Base-by-base conservation (phyloP, 106 monocot genomes). In the Xerophyta viscosa region DNA sequence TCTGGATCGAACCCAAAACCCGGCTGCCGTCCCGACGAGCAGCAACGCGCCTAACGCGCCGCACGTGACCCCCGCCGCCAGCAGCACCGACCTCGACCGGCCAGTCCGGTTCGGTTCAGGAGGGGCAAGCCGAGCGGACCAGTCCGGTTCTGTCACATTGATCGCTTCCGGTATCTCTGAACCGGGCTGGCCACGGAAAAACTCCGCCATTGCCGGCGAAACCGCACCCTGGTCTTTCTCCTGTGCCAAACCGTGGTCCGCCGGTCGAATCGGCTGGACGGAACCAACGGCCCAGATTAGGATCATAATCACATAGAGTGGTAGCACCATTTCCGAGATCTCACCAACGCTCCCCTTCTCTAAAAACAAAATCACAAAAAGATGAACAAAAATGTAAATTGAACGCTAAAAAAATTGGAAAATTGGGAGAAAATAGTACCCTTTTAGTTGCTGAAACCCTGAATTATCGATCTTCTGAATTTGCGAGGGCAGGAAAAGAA, bases 141-240 rank as follows among this genome's bases (percentile, higher is more conserved):
- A 42, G 24, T 8, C 22, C 22, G 57, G 41, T 3, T 42, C 57
- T 1, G 57, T 57, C 6, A 37, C 19, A 39, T 57, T 57, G 14
- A 54, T 12, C 8, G 53, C 53, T 29, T 54, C 53, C 2, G 53
- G 53, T 2, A 54, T 14, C 31, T 25, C 30, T 6, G 29, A 26
- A 7, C 29, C 31, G 15, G 53, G 53, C 0, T 29, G 53, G 8
- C 53, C 53, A 19, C 20, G n/a, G 31, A 54, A 54, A n/a, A 54
- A 54, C 14, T 27, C 31, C 13, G 30, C 29, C 53, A 54, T 54
- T n/a, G 53, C 53, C 20, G 53, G 53, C 4, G 53, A 17, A 13
- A 54, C 19, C 18, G 53, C 53, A 2, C 30, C 53, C 14, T 8
- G 26, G 18, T 29, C 53, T 29, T 54, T 44, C 43, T 44, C 43